Conservation (phyloP, 2,329 filamentous ascomycete species). For the Neofusicoccum kwambonambiense region DNA sequence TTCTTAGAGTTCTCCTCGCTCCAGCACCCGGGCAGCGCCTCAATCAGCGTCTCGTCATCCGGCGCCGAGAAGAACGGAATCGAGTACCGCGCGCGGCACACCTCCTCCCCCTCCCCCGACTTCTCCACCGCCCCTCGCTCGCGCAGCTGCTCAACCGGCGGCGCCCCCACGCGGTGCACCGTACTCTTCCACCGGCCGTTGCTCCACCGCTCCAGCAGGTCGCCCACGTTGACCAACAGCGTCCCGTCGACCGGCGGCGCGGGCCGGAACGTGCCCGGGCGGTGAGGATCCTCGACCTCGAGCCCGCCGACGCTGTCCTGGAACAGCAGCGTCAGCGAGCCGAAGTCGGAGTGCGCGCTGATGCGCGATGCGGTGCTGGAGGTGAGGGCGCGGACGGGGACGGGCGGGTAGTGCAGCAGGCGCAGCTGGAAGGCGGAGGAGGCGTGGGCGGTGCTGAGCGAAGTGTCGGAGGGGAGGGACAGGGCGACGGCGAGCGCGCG, state of each 20-base stretch:
- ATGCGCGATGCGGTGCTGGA: conserved; percentile 32
- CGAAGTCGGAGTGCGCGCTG: conserved; percentile 45
- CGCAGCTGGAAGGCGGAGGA: conserved; percentile 34
- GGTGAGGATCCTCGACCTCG: conserved; percentile 36
- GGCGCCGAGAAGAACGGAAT: conserved; percentile 43
- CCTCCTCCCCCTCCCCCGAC: conserved; percentile 24
- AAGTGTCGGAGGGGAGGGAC: conserved; percentile 17
- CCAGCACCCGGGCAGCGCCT: conserved; percentile 38
- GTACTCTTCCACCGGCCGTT: conserved; percentile 38
- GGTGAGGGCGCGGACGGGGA: conserved; percentile 28
- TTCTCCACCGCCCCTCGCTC: neutral
- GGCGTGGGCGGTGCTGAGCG: conserved; percentile 28
- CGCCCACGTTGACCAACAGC: conserved; percentile 42
- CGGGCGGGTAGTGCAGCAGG: conserved; percentile 41
- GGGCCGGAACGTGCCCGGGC: conserved; percentile 28
- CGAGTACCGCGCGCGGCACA: conserved; percentile 38
- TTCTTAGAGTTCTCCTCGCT: conserved; percentile 33
- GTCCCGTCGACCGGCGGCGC: conserved; percentile 32
- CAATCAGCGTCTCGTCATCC: conserved; percentile 39
- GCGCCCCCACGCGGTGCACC: conserved; percentile 40
- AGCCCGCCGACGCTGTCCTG: conserved; percentile 43
- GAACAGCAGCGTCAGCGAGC: conserved; percentile 43
- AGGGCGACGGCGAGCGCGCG: conserved; percentile 29
- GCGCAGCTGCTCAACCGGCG: conserved; percentile 21
- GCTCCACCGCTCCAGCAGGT: conserved; percentile 41